Base-by-base conservation (phyloP, 2,329 filamentous ascomycete genomes). In the Leptosphaerulina australis region DNA sequence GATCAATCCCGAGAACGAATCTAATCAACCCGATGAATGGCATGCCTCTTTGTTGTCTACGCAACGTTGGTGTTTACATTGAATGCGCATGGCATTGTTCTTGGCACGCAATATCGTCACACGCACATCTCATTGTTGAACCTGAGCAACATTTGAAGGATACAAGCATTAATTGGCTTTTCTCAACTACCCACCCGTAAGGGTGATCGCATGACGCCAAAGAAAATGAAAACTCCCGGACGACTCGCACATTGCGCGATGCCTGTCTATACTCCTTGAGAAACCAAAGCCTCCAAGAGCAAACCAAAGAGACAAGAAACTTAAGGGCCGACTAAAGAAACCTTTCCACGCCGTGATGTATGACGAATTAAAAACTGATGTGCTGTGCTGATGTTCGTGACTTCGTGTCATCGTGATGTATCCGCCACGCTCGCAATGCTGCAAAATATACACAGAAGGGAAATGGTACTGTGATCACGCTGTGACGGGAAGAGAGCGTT, bases 391-490 rank as follows among this genome's bases (percentile, higher is more conserved):
- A 58, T 62, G 51, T 63, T 71, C 68, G 62, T 71, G 63, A 69
- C 66, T 61, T 72, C 69, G 57, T 72, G 54, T 62, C 68, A 51
- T 70, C 68, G 68, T 71, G 61, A 67, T 56, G 41, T 46, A 34
- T 51, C 57, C 56, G 53, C 53, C 58, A 56, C 65, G 59, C 67
- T 65, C 50, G 56, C 56, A 59, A 71, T 67, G 63, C 61, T 71
- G 62, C 58, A 63, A 69, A 60, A 65, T 63, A 66, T 60, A 69
- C 44, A 47, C 38, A 44, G 59, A 64, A 58, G 44, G 52, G 52
- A 61, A 58, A 50, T 51, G 38, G 39, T 51, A 39, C 34, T 47
- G 48, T 45, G 49, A 44, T 36, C 50, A 41, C 41, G 41, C 36
- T 51, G 29, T 33, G 21, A 41, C 37, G 33, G 21, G 6, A 18